Evolutionary conservation across 1,284 basidiomycete genomes (phyloP).

Genomic region (Ceratobasidium sp.): DNA sequence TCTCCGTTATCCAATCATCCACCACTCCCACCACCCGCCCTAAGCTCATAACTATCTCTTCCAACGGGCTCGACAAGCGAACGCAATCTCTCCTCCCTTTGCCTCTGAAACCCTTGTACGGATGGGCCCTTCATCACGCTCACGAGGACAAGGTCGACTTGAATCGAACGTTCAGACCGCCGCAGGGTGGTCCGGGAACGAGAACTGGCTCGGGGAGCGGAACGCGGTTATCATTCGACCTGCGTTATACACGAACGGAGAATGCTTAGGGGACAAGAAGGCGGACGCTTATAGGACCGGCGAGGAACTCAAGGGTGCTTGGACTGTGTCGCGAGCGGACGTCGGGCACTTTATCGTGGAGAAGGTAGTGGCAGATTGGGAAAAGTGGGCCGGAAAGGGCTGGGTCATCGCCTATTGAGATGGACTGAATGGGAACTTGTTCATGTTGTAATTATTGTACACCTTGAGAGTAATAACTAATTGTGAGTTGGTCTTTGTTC

Average conservation of each 20-base stretch:
- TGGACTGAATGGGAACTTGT: neutral
- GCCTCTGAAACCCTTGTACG: slow-evolving; percentile 57
- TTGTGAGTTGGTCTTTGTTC: too few species aligned
- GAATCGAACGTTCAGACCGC: slow-evolving; percentile 58
- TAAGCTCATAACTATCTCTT: slow-evolving; percentile 60
- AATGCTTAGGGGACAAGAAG: slow-evolving; percentile 54
- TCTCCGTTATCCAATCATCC: slow-evolving; percentile 55
- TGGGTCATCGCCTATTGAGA: slow-evolving; percentile 35
- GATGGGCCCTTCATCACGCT: slow-evolving; percentile 52
- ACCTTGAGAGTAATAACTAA: too few species aligned
- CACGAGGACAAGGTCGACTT: slow-evolving; percentile 63
- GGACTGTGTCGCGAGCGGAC: slow-evolving; percentile 66
- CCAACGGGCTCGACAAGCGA: slow-evolving; percentile 57
- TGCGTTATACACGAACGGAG: slow-evolving; percentile 60
- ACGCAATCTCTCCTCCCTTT: slow-evolving; percentile 58
- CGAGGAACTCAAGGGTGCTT: slow-evolving; percentile 52
- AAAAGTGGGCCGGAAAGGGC: slow-evolving; percentile 57
- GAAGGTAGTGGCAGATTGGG: slow-evolving; percentile 57
- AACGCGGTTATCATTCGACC: slow-evolving; percentile 60
- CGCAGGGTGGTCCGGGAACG: slow-evolving; percentile 56
- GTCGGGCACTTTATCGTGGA: slow-evolving; percentile 69
- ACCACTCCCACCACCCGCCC: slow-evolving; percentile 48
- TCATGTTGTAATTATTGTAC: neutral
- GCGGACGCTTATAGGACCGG: slow-evolving; percentile 46
- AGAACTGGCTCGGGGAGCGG: slow-evolving; percentile 53